Percentiles rank a stretch among this genome's conserved stretches.
Conservation (phyloP, 2,329 filamentous ascomycete species). For the Colletotrichum higginsianum region DNA sequence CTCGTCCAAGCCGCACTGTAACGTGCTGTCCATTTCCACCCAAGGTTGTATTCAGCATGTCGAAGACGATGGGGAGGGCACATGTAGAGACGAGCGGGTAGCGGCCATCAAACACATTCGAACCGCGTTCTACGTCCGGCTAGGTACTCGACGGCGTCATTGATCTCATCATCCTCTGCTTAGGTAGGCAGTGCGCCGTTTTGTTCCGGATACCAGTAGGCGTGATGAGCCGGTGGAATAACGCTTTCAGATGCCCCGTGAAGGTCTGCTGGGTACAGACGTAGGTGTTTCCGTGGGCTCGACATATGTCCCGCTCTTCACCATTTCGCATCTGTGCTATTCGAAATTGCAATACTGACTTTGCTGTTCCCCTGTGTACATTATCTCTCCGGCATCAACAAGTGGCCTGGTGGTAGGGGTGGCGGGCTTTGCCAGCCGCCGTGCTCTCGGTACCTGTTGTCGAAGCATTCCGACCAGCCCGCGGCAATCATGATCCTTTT, state of each 20-base stretch:
- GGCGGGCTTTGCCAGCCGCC: no score
- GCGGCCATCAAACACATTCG: background rate
- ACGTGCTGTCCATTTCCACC: background rate
- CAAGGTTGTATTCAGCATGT: background rate
- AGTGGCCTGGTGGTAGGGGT: no score
- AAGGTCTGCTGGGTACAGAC: background rate
- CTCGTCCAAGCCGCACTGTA: background rate
- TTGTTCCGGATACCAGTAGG: background rate
- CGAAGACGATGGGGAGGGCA: no score
- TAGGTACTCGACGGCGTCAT: background rate
- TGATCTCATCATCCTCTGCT: background rate
- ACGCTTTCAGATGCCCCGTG: background rate
- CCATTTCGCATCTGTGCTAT: no score
- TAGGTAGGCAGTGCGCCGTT: background rate
- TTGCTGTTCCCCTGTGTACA: no score
- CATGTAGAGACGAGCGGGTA: no score
- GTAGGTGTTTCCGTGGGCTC: background rate
- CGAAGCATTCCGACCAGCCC: no score
- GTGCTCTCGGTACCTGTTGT: no score
- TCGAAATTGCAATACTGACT: no score
- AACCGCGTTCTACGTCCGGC: background rate
- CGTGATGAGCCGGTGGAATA: background rate
- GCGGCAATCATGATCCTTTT: no score
- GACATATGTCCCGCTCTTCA: background rate
- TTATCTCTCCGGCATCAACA: no score